These are phyloP conservation scores for Mortierella sp. DNA, from an alignment of 371 early-diverging fungal species.

Conservation along the genomic window DNA sequence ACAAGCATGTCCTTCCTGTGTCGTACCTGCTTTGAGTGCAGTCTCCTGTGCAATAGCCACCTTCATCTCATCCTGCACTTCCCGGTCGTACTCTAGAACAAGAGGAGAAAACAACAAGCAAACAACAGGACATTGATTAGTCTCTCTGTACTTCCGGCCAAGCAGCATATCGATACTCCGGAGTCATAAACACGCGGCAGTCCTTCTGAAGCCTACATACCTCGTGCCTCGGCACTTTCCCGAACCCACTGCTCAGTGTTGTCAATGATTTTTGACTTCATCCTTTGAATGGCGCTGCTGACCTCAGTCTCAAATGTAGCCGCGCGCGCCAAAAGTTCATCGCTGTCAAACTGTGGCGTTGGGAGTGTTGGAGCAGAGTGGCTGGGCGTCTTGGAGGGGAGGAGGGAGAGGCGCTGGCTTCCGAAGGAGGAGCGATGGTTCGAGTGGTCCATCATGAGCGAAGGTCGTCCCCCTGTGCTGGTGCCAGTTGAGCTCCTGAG, in stretches of 20 bases:
- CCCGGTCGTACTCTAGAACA: slow-evolving; percentile 25
- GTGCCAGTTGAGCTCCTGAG: slow-evolving; percentile 6
- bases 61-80: slow-evolving; percentile 34
- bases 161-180: neutral
- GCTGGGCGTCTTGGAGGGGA: slow-evolving; percentile 15
- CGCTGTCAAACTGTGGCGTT: slow-evolving; percentile 36
- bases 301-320: slow-evolving; percentile 40
- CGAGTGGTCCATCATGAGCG: slow-evolving; percentile 17
- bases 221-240: slow-evolving; percentile 33
- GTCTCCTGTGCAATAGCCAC: slow-evolving; percentile 30
- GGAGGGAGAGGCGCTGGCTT: slow-evolving; percentile 34
- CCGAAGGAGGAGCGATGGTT: slow-evolving; percentile 30
- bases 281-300: slow-evolving; percentile 32
- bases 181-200: neutral
- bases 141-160: neutral
- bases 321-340: slow-evolving; percentile 32
- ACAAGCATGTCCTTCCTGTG: neutral
- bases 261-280: slow-evolving; percentile 40
- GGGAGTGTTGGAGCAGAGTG: slow-evolving; percentile 23
- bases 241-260: slow-evolving; percentile 44
- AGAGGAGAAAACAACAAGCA: neutral
- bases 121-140: neutral
- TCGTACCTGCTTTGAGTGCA: slow-evolving; percentile 30
- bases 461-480: slow-evolving; percentile 16
- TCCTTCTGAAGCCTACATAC: neutral